Evolutionary conservation across 2,329 filamentous ascomycete species (phyloP).

Genomic region (Arachnomyces sp.): DNA sequence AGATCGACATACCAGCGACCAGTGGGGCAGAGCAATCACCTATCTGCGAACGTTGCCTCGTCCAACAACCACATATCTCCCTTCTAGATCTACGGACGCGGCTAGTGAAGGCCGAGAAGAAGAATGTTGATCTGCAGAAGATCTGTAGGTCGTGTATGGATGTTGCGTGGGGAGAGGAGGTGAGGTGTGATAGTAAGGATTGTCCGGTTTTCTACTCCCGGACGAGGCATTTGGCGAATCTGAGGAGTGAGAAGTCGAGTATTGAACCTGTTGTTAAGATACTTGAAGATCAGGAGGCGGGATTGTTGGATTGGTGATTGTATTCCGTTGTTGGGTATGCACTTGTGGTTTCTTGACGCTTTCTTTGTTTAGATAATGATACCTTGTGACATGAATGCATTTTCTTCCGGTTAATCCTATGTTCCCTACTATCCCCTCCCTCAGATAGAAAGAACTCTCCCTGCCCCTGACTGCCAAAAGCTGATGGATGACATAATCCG

Average conservation of each 20-base stretch:
- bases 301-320: constrained; percentile 29
- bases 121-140: constrained; percentile 54
- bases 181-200: constrained; percentile 83
- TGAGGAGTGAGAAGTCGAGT: constrained; percentile 28
- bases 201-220: constrained; percentile 78
- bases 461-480: no score
- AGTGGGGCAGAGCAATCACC: constrained; percentile 26
- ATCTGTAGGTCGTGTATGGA: constrained; percentile 76
- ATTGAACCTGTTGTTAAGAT: constrained; percentile 30
- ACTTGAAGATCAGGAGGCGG: constrained; percentile 27
- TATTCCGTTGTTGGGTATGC: no score
- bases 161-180: constrained; percentile 62
- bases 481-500: no score
- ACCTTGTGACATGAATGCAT: no score
- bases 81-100: constrained; percentile 56
- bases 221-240: constrained; percentile 28
- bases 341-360: no score
- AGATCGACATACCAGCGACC: constrained; percentile 32
- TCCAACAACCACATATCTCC: constrained; percentile 43
- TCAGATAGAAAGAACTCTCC: no score
- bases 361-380: no score
- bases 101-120: constrained; percentile 56
- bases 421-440: no score
- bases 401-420: no score
- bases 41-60: constrained; percentile 32